Base-by-base conservation (phyloP, 1,139 yeast species). In the Diutina sp. region DNA sequence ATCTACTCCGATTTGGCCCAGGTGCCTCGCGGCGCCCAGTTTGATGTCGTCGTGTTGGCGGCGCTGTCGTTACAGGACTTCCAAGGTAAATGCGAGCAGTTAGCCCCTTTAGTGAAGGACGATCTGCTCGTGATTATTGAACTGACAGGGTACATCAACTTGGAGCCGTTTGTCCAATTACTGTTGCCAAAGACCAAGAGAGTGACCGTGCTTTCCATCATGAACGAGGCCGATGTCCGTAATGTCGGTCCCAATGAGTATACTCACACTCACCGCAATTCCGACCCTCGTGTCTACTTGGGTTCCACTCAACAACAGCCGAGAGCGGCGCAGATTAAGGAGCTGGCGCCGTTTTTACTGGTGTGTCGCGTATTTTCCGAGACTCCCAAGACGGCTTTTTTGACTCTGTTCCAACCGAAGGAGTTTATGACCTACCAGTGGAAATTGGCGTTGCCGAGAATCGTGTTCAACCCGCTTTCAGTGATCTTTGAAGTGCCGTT, bases 391-490 rank as follows among this genome's bases (percentile, higher is more conserved):
- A 68, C 76, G 30, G 77, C 76, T 51, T 75, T 79, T 55, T 72
- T 81, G 60, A 79, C 73, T 69, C 78, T 82, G 47, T 69, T 70
- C 58, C 77, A 79, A 41, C 77, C 83, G 11, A 71, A 76, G 56
- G 90, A 85, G 61, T 86, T 85, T 64, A 73, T 82, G 69, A 81
- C 84, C 11, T 83, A 82, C 62, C 96, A 90, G 69, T 90, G 97
- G 97, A 84, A 85, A 65, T 76, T 87, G 58, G 91, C 95, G 0
- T 76, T 90, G 58, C 90, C 96, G 4, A 77, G 84, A 59, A 80
- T 90, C 53, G 85, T 90, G 16, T 83, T 90, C 65, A 88, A 85
- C 67, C 90, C 96, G 2, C 71, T 90, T 54, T 73, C 89, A 55
- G 77, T 90, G 45, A 68, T 89, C 28, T 83, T 90, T 63, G 97